Conservation (phyloP, 768 basidiomycete genomes). For the Leccinum obscurum region DNA sequence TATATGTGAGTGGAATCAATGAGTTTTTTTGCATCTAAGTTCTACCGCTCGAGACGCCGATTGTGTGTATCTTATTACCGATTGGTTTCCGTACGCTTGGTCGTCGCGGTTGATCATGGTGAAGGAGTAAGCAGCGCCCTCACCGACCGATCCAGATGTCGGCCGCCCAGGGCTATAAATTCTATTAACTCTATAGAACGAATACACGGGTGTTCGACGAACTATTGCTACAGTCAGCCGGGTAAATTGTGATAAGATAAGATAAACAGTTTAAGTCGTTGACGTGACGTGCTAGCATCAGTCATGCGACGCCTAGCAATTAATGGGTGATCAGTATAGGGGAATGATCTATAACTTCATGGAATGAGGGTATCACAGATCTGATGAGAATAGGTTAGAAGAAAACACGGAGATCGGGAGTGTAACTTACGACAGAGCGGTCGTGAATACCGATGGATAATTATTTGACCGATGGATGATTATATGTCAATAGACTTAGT, state of each 20-base stretch:
- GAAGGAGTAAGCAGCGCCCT: background rate
- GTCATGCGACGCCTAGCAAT: constrained; percentile 2
- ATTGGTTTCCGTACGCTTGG: background rate
- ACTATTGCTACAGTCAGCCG: constrained; percentile 24
- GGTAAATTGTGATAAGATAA: background rate
- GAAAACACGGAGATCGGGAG: background rate
- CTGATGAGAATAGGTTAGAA: constrained; percentile 5
- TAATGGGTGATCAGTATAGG: background rate
- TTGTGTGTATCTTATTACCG: background rate
- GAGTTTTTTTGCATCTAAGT: background rate
- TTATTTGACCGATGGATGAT: background rate
- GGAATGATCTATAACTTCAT: background rate
- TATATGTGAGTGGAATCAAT: background rate
- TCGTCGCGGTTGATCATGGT: background rate
- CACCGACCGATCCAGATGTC: background rate
- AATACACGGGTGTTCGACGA: constrained; percentile 4
- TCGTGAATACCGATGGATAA: background rate
- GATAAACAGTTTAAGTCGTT: background rate
- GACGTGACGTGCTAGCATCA: background rate
- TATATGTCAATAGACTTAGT: background rate
- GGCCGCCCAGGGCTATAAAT: background rate
- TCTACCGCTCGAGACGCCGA: background rate
- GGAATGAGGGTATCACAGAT: background rate
- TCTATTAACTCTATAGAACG: background rate
- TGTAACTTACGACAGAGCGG: constrained; percentile 4